These are phyloP conservation scores for Globisporangium recalcitrans DNA, from an alignment of 352 stramenopile species.

Conservation along the genomic window DNA sequence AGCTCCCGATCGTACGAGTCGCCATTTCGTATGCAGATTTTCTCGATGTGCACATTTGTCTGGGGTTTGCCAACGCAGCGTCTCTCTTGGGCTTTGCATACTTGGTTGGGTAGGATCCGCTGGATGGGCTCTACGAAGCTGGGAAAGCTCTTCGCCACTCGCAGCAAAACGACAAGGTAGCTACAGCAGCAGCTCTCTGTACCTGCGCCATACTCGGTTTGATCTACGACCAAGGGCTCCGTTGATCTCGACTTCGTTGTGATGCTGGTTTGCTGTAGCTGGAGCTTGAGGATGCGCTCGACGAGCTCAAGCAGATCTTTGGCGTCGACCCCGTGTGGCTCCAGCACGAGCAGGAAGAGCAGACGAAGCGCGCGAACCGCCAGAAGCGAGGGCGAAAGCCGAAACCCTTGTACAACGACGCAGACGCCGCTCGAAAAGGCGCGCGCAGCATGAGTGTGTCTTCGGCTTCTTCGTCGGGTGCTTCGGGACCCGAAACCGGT, in stretches of 20 bases:
- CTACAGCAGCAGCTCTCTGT: not conserved
- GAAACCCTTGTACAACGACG: not conserved
- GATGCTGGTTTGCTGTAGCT: constrained; percentile 11
- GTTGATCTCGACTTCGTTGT: not conserved
- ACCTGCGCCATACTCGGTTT: not conserved
- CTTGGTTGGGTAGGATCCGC: constrained; percentile 24
- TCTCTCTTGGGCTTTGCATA: not conserved
- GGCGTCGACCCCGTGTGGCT: constrained; percentile 49
- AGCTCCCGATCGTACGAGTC: constrained; percentile 38
- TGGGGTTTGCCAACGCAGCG: not conserved
- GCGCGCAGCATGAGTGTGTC: constrained; percentile 6
- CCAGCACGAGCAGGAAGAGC: constrained; percentile 35
- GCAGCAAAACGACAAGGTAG: constrained; percentile 34
- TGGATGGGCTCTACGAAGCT: constrained; percentile 32
- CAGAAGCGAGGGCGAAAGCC: constrained; percentile 27
- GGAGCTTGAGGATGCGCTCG: constrained; percentile 41
- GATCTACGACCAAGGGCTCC: not conserved
- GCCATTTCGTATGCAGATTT: not conserved
- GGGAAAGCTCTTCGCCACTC: constrained; percentile 40
- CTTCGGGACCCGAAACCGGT: not conserved
- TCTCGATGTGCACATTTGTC: not conserved
- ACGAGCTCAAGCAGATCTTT: constrained; percentile 52
- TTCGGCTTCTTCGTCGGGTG: not conserved
- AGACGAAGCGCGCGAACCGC: constrained; percentile 31
- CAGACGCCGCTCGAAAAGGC: not conserved